phyloP scores from a whole-genome alignment of 169 alveolate genomes.

The Plasmodium relictum region DNA sequence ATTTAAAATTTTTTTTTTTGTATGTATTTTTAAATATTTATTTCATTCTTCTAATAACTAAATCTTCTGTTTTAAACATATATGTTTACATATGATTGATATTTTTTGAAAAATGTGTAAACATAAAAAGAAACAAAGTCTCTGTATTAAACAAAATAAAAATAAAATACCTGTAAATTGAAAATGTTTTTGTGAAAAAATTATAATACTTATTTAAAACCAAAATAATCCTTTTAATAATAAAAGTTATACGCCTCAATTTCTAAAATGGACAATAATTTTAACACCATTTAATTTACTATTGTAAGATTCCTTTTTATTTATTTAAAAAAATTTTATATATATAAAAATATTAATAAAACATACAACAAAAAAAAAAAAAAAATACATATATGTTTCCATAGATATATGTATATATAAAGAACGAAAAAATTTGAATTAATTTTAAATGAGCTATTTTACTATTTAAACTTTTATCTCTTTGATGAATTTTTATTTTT shows the following conservation, averaged over 20 bases:
- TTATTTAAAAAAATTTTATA: neutral
- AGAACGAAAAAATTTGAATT: neutral
- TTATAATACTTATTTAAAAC: no score
- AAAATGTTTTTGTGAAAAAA: no score
- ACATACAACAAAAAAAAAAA: neutral
- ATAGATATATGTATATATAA: neutral
- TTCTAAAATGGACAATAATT: slow-evolving; percentile 8
- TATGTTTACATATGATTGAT: no score
- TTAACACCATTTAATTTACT: neutral
- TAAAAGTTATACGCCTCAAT: neutral
- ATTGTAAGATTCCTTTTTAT: neutral
- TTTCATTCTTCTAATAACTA: no score
- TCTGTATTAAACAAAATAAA: no score
- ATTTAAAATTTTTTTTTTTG: no score
- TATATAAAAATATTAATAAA: slow-evolving; percentile 4
- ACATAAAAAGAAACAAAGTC: no score
- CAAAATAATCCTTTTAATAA: no score
- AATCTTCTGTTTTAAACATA: no score
- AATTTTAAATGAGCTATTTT: neutral
- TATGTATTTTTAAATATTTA: no score
- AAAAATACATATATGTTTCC: neutral
- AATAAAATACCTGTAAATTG: no score
- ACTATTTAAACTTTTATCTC: neutral
- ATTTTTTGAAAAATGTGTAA: no score
- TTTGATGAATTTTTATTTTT: neutral